Evolutionary conservation across 768 basidiomycete genomes (phyloP), one percentile per base, ranked within the genome.

Genomic region (Lyophyllum decastes): DNA sequence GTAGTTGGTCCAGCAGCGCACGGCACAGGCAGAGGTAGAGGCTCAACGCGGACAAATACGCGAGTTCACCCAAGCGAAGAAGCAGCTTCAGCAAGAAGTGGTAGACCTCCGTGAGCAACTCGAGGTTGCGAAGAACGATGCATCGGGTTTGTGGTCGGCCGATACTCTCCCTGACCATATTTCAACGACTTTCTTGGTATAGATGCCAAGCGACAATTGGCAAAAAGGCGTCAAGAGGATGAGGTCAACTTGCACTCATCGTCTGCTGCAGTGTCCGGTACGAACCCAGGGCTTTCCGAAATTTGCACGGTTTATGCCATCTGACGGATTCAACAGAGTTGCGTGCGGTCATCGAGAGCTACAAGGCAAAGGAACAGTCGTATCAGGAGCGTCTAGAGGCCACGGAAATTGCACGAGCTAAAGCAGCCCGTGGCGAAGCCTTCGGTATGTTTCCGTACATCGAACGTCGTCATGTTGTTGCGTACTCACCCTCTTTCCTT

Each of bases 1-100:
- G 14, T 61, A 91, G 89, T 67, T 87, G 30, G 80, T 85, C 10
- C 88, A 89, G 66, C 88, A 90, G 66, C 80, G 84, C 22, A 79
- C 81, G 6, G 72, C 82, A 25, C 86, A 87, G 55, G 77, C 78
- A 33, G 89, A 93, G 68, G 66, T 91, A 35, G 85, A 93, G 65
- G 76, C 80, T 2, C 80, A 85, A 52, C 81, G 82, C n/a, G 77
- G 76, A 49, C 87, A 89, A 63, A 71, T 85, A 41, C 81, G 83
- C 41, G 90, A 90, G 53, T 72, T 85, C 9, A 69, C 76, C 21
- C 76, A 82, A 30, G 66, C 78, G 10, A 88, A 82, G 74, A 84
- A 83, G 60, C 79, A 82, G 57, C 67, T 89, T 9, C 84, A 87
- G 62, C 67, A 73, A 25, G 85, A 89, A 61, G 70, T 84, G 10